phyloP scores from a whole-genome alignment of 2,329 filamentous ascomycete genomes.

The Colletotrichum higginsianum region DNA sequence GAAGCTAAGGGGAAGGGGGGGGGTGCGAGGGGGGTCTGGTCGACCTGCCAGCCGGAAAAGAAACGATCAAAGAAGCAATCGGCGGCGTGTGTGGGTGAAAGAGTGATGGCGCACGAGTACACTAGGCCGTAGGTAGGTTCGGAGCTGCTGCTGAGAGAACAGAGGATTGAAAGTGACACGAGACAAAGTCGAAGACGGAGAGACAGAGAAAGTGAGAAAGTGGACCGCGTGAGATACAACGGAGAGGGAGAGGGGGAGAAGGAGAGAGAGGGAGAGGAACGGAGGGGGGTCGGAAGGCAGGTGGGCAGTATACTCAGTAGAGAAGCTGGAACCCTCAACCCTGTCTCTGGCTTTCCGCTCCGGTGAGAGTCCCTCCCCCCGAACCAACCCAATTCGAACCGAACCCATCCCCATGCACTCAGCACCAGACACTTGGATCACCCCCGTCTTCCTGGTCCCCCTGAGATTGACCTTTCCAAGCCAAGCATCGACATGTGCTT shows the following conservation, averaged over 20 bases:
- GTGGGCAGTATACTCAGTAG: not conserved
- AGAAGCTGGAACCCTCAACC: slow-evolving; percentile 34
- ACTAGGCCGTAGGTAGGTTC: not conserved
- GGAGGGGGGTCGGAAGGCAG: not conserved
- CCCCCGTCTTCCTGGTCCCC: slow-evolving; percentile 27
- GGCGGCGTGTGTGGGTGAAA: slow-evolving; percentile 32
- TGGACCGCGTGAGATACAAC: no score
- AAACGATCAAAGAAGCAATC: slow-evolving; percentile 39
- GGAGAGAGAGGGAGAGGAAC: slow-evolving; percentile 5
- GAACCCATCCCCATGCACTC: slow-evolving; percentile 18
- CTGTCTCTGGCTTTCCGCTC: slow-evolving; percentile 15
- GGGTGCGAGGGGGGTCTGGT: not conserved
- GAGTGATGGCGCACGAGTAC: slow-evolving; percentile 25
- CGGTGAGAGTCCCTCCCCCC: slow-evolving; percentile 24
- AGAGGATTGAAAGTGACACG: slow-evolving; percentile 9
- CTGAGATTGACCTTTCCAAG: slow-evolving; percentile 33
- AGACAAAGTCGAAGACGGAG: slow-evolving; percentile 18
- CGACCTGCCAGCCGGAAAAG: slow-evolving; percentile 39
- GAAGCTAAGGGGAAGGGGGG: slow-evolving; percentile 8
- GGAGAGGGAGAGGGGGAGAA: slow-evolving; percentile 5
- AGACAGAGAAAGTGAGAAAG: slow-evolving; percentile 18
- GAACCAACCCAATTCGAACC: not conserved
- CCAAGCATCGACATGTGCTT: slow-evolving; percentile 31
- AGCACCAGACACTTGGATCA: slow-evolving; percentile 36
- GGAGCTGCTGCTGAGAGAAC: not conserved